Conservation (phyloP, 2,329 filamentous ascomycete genomes). For the Cadophora sp. region DNA sequence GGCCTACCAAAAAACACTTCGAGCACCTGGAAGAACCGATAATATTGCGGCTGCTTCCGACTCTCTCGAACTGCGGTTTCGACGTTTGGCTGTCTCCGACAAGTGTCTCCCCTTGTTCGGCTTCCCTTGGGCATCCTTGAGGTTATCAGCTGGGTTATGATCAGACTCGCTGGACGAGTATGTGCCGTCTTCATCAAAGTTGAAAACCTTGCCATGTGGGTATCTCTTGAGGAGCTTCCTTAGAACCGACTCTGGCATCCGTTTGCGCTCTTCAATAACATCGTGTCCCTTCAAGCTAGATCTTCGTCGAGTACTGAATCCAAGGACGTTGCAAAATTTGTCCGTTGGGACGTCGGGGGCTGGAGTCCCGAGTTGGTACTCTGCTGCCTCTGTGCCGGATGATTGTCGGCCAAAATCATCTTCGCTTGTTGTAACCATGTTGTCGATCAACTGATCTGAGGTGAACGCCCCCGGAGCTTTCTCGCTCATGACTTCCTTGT, state of each 20-base stretch:
- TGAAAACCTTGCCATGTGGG: conserved; percentile 45
- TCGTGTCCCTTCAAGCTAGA: conserved; percentile 41
- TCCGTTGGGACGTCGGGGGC: conserved; percentile 20
- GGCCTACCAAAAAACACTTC: conserved; percentile 51
- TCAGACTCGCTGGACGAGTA: conserved; percentile 41
- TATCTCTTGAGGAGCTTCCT: conserved; percentile 43
- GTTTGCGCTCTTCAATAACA: conserved; percentile 32
- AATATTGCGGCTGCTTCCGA: conserved; percentile 45
- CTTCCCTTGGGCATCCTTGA: conserved; percentile 22
- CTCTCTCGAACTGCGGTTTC: conserved; percentile 37
- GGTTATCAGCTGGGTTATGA: conserved; percentile 20
- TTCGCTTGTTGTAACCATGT: conserved; percentile 37
- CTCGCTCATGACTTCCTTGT: conserved; percentile 35
- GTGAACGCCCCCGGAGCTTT: conserved; percentile 40
- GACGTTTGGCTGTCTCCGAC: conserved; percentile 24
- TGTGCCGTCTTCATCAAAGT: conserved; percentile 42
- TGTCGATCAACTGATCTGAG: conserved; percentile 23
- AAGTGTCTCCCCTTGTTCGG: conserved; percentile 15
- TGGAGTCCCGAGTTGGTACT: conserved; percentile 12
- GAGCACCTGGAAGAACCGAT: conserved; percentile 50
- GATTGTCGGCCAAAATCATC: conserved; percentile 36
- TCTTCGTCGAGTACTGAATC: conserved; percentile 41
- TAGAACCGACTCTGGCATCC: conserved; percentile 39
- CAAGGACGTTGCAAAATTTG: conserved; percentile 41
- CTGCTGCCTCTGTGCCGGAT: conserved; percentile 30